A percentile compares a stretch with the other conserved stretches of the same genome.
Evolutionary conservation across 2,329 filamentous ascomycete genomes (phyloP).

Genomic region (Huntiella abstrusa): DNA sequence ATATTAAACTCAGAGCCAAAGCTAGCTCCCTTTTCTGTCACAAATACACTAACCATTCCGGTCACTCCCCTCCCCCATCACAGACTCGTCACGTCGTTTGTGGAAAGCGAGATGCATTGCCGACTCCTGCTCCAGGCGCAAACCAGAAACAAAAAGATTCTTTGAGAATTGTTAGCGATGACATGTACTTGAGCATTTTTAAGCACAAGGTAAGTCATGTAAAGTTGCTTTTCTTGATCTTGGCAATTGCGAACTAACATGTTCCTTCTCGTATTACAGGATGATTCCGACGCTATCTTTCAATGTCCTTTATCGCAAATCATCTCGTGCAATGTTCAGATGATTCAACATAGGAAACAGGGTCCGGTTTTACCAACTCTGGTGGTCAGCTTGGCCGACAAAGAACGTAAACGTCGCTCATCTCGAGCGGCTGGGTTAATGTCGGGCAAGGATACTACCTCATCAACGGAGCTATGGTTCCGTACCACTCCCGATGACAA

Average conservation of each 20-base stretch:
- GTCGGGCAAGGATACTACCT: slow-evolving; percentile 23
- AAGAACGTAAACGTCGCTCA: slow-evolving; percentile 43
- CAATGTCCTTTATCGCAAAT: slow-evolving; percentile 34
- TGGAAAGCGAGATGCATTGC: slow-evolving; percentile 17
- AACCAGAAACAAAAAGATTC: slow-evolving; percentile 18
- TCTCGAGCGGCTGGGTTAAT: slow-evolving; percentile 41
- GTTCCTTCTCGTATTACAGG: slow-evolving; percentile 17
- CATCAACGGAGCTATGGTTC: slow-evolving; percentile 34
- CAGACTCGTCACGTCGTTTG: slow-evolving; percentile 42
- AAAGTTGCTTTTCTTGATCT: neutral
- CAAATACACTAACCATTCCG: neutral
- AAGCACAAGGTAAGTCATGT: slow-evolving; percentile 31
- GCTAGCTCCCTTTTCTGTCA: neutral
- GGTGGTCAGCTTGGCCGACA: slow-evolving; percentile 38
- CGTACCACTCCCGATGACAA: slow-evolving; percentile 32
- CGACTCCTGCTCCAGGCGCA: slow-evolving; percentile 11
- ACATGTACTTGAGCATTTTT: slow-evolving; percentile 29
- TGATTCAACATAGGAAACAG: slow-evolving; percentile 42
- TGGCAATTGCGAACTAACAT: neutral
- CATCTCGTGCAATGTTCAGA: slow-evolving; percentile 38
- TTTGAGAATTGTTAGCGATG: slow-evolving; percentile 17
- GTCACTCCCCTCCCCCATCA: neutral
- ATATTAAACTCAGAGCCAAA: too few species aligned
- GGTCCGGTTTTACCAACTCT: slow-evolving; percentile 40
- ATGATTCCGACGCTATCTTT: slow-evolving; percentile 34